Base-by-base conservation (phyloP, 495 filamentous ascomycete genomes). In the Penicillium taxi region DNA sequence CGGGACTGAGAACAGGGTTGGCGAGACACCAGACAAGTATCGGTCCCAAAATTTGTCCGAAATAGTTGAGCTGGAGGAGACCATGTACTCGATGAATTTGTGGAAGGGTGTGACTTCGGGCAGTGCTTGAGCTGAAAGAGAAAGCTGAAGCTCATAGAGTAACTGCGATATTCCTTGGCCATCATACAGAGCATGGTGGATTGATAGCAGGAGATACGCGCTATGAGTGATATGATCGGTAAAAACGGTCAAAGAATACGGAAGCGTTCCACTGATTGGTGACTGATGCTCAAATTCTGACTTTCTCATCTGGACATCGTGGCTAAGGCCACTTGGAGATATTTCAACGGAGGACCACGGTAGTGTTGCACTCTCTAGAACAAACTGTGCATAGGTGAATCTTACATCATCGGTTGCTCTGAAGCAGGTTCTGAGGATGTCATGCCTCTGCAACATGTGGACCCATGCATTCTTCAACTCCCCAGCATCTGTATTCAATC, bases 131-230 rank as follows among this genome's bases (percentile, higher is more conserved):
- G 70, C 68, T 2, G 53, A 31, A 27, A 77, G 68, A 5, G 62
- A 39, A 12, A 58, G 51, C 42, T 88, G 74, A 2, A 85, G 64
- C 41, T 89, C 84, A 0, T 75, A 51, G 2, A 89, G 61, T 0
- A 93, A 58, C 12, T 69, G 55, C 21, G 68, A 61, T 24, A 90
- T 77, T 1, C 81, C 82, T 18, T 77, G 70, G 13, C 81, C 86
- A 56, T 93, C 86, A 48, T 93, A 89, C 1, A 90, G 55, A 2
- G 85, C 83, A 55, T 93, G 86, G 48, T 90, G 86, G 41, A 86
- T 83, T 0, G 72, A 79, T 18, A 89, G 51, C 7, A 74, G 58
- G 1, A 80, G 50, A 28, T 50, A 19, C 5, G 34, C 28, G 31
- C 56, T 32, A 24, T 44, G 24, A 22, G 28, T 17, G 20, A 25